Evolutionary conservation across 2,329 filamentous ascomycete genomes (phyloP), one percentile per base, ranked within the genome.

Genomic region (Elsinoe perseae): DNA sequence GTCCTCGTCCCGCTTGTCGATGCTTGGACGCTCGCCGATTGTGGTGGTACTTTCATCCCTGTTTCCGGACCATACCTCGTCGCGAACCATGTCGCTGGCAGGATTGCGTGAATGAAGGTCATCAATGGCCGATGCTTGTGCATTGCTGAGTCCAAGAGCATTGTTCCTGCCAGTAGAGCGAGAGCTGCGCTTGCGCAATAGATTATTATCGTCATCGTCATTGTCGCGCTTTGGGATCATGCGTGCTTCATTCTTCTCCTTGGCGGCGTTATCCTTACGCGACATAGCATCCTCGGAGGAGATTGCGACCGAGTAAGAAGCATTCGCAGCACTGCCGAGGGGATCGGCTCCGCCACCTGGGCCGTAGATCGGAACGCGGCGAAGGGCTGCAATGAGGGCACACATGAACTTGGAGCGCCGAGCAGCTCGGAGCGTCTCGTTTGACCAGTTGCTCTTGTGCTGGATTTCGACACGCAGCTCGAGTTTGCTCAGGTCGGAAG

Each of bases 351-450:
- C 87, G 58, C 86, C 90, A 38, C 86, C 90, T 56, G 92, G 92
- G 18, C 77, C 83, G 64, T 89, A 80, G 66, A 98, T 92, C 8
- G 91, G 92, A 16, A 98, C 80, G 73, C 86, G 90, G 72, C 89
- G 87, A 58, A 96, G 75, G 2, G 92, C 90, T 7, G 90, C 72
- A 3, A 93, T 85, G 58, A 98, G 77, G 0, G 93, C 93, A 67
- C 91, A 95, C 84, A 97, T 95, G 74, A 98, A 97, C 72, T 95
- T 97, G 69, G 87, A 95, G 59, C 92, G 84, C 54, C 91, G 84
- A 5, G 86, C 80, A 16, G 85, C 85, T 38, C 91, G 86, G 38
- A 96, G 80, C 1, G 81, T 79, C 63, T 95, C 92, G 71, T 96
- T 78, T 27, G 74, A 70, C 74, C 75, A 78, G 61, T 78, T 78